These are phyloP conservation scores for Candida ulmi DNA, from an alignment of 805 yeast species.

Conservation along the genomic window DNA sequence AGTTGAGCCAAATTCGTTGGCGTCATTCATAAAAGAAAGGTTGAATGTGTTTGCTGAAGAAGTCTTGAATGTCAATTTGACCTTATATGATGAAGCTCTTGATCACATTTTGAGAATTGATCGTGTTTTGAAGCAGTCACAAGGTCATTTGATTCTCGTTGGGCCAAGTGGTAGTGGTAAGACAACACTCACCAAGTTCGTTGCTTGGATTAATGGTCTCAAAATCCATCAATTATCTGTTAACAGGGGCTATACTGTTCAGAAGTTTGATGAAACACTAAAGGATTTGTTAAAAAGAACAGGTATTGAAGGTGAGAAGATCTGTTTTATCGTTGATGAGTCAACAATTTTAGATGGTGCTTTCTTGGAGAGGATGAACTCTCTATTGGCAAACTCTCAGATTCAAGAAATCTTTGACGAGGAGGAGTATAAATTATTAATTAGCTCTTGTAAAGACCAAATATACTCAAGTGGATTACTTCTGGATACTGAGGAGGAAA, in stretches of 20 bases:
- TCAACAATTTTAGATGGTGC: constrained; percentile 69
- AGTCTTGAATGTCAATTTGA: constrained; percentile 53
- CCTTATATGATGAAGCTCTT: constrained; percentile 63
- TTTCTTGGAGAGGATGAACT: constrained; percentile 87
- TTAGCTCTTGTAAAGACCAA: constrained; percentile 50
- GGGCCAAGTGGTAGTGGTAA: constrained; percentile 85
- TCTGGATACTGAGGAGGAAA: constrained; percentile 63
- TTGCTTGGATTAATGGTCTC: constrained; percentile 87
- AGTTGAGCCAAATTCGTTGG: constrained; percentile 43
- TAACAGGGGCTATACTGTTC: constrained; percentile 44
- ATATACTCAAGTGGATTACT: constrained; percentile 55
- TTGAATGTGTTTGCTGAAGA: constrained; percentile 74
- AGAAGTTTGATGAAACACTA: constrained; percentile 64
- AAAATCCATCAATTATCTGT: constrained; percentile 54
- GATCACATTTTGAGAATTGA: constrained; percentile 77
- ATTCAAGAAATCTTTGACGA: constrained; percentile 84
- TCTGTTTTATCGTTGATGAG: constrained; percentile 77
- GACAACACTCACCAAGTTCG: constrained; percentile 70
- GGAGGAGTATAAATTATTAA: constrained; percentile 52
- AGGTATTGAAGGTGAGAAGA: constrained; percentile 50
- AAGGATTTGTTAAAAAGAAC: constrained; percentile 45
- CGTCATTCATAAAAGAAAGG: constrained; percentile 55
- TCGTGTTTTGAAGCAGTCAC: constrained; percentile 74
- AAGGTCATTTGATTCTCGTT: constrained; percentile 83
- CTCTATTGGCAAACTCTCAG: constrained; percentile 88